A percentile compares a stretch with the other conserved stretches of the same genome.
phyloP scores from a whole-genome alignment of 176 grass and related monocot genomes.

The Aegilops speltoides region DNA sequence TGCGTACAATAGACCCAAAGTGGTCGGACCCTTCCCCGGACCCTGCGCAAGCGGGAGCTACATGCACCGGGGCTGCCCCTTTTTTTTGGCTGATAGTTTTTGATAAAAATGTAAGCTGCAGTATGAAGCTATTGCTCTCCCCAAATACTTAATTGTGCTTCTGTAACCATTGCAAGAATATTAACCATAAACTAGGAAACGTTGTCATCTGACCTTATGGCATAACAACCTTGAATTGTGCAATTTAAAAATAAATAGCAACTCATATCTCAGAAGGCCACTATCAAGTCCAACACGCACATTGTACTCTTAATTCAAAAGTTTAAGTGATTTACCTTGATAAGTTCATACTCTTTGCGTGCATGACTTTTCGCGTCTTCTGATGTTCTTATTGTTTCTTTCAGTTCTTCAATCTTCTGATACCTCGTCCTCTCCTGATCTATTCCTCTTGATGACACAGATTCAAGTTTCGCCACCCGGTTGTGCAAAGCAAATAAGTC shows the following conservation, averaged over 20 bases:
- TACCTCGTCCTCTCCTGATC: slow-evolving; percentile 60
- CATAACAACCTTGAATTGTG: not conserved
- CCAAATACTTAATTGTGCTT: not conserved
- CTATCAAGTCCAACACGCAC: slow-evolving; percentile 6
- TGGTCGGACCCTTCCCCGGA: too few relatives aligned
- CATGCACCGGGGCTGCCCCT: too few relatives aligned
- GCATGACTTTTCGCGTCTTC: slow-evolving; percentile 72
- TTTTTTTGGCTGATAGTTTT: too few relatives aligned
- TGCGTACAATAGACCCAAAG: too few relatives aligned
- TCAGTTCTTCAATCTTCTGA: slow-evolving; percentile 72
- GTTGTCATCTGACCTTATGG: slow-evolving; percentile 1
- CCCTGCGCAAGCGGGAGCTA: too few relatives aligned
- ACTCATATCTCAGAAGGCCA: slow-evolving; percentile 17
- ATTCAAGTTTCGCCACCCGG: slow-evolving; percentile 63
- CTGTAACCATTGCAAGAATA: not conserved
- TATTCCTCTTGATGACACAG: slow-evolving; percentile 65
- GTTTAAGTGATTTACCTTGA: slow-evolving; percentile 63
- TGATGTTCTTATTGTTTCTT: slow-evolving; percentile 60
- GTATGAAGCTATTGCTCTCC: not conserved
- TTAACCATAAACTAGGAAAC: not conserved
- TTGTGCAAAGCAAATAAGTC: slow-evolving; percentile 64
- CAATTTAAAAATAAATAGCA: slow-evolving; percentile 3
- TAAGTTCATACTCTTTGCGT: slow-evolving; percentile 65
- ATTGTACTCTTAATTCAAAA: not conserved
- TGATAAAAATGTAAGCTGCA: not conserved